Conservation (phyloP, 306 rosid genomes). For the Hippophae rhamnoides region DNA sequence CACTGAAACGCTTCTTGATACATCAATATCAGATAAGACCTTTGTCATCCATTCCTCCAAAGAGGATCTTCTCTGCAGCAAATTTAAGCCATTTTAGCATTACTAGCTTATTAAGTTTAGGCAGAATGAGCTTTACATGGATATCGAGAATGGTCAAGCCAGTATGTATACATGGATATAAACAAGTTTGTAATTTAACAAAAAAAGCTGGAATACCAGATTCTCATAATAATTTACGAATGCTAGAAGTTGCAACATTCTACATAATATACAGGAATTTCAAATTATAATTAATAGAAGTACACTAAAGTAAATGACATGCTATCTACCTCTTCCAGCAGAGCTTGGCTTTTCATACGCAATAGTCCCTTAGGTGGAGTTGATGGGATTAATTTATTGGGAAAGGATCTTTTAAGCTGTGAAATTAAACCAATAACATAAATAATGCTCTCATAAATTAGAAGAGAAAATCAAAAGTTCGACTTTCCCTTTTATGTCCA, state of each 20-base stretch:
- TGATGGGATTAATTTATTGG: conserved; percentile 72
- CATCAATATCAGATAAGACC: conserved; percentile 75
- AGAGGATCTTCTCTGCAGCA: conserved; percentile 88
- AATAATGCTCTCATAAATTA: too few relatives aligned
- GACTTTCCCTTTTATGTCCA: neutral
- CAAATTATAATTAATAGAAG: conserved; percentile 12
- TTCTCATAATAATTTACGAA: too few relatives aligned
- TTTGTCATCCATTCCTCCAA: conserved; percentile 93
- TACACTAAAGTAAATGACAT: conserved; percentile 15
- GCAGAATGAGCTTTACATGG: too few relatives aligned
- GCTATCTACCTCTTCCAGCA: conserved; percentile 81
- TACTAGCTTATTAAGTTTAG: too few relatives aligned
- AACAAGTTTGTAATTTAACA: too few relatives aligned
- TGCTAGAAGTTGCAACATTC: neutral
- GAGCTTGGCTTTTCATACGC: conserved; percentile 71
- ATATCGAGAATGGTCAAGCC: too few relatives aligned
- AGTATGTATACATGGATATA: too few relatives aligned
- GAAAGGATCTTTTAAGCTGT: conserved; percentile 71
- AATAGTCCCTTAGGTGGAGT: conserved; percentile 92
- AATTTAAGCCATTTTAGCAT: conserved; percentile 24
- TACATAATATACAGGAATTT: conserved; percentile 1
- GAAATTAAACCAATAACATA: conserved; percentile 14
- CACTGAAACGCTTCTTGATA: conserved; percentile 85
- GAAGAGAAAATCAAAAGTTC: too few relatives aligned
- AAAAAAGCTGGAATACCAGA: too few relatives aligned